Conservation (phyloP, 495 filamentous ascomycete species). For the Cercophora scortea region DNA sequence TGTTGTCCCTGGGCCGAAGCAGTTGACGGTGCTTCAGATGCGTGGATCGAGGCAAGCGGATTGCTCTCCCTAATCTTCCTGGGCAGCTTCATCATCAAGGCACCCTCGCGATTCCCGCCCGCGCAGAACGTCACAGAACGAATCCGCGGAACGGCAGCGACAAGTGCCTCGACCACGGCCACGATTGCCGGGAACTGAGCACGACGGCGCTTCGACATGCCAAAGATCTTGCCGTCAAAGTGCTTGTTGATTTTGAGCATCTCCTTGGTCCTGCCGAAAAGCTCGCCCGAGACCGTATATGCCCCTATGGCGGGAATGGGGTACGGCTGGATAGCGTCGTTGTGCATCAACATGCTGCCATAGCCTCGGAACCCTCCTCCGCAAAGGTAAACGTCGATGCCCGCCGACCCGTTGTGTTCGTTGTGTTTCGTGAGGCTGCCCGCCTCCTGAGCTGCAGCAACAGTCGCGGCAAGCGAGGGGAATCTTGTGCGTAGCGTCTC, state of each 20-base stretch:
- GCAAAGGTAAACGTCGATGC: slow-evolving; percentile 74
- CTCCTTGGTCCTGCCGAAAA: slow-evolving; percentile 53
- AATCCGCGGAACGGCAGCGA: slow-evolving; percentile 61
- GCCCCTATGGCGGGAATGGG: slow-evolving; percentile 82
- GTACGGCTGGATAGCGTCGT: slow-evolving; percentile 61
- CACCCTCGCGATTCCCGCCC: slow-evolving; percentile 78
- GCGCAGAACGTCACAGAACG: slow-evolving; percentile 72
- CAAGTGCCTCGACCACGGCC: slow-evolving; percentile 65
- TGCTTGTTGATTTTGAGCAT: slow-evolving; percentile 50
- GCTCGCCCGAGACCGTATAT: slow-evolving; percentile 53
- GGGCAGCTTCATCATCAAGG: slow-evolving; percentile 60
- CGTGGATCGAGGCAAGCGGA: slow-evolving; percentile 46
- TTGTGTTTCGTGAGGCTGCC: slow-evolving; percentile 26
- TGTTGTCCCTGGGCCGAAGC: slow-evolving; percentile 11
- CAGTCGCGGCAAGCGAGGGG: slow-evolving; percentile 33
- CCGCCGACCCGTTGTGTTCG: slow-evolving; percentile 37
- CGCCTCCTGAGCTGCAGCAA: slow-evolving; percentile 40
- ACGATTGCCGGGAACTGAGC: slow-evolving; percentile 78
- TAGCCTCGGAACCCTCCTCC: slow-evolving; percentile 90
- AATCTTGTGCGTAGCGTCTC: slow-evolving; percentile 51
- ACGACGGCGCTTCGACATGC: slow-evolving; percentile 74
- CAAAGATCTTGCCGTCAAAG: slow-evolving; percentile 57
- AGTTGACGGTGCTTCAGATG: neutral
- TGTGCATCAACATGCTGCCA: slow-evolving; percentile 74
- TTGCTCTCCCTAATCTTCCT: slow-evolving; percentile 48